A percentile compares a stretch with the other conserved stretches of the same genome.
Evolutionary conservation across 2,329 filamentous ascomycete genomes (phyloP).

Genomic region (Diaporthe caulivora): DNA sequence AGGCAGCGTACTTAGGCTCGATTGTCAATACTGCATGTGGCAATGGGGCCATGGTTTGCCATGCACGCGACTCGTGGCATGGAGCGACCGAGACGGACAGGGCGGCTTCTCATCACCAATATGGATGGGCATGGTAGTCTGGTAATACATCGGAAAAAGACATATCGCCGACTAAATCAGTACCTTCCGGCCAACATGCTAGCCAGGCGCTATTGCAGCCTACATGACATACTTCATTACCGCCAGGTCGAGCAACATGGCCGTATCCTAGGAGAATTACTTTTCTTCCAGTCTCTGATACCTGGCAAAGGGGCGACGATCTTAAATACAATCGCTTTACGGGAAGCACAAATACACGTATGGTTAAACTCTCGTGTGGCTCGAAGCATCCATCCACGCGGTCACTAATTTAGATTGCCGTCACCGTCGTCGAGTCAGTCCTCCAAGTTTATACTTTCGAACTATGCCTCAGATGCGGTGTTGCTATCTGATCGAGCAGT

Average conservation of each 20-base stretch:
- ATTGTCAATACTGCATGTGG: not conserved
- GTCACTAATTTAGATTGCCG: not conserved
- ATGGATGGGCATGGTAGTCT: not conserved
- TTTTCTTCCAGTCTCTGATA: no score
- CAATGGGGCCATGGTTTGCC: not conserved
- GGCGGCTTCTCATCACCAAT: not conserved
- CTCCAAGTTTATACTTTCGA: slow-evolving; percentile 4
- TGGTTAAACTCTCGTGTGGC: not conserved
- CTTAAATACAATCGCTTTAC: no score
- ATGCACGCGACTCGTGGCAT: slow-evolving; percentile 9
- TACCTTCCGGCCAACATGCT: no score
- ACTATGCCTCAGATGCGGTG: not conserved
- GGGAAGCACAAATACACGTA: no score
- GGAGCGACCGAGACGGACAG: not conserved
- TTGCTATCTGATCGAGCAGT: slow-evolving; percentile 7
- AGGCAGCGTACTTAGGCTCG: not conserved
- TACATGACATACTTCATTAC: no score
- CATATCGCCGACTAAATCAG: not conserved
- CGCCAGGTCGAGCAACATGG: no score
- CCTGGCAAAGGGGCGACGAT: no score
- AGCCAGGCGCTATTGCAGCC: no score
- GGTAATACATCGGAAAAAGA: not conserved
- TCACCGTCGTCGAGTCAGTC: not conserved
- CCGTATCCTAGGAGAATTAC: no score
- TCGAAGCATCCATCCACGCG: no score